Conservation (phyloP, 2,329 filamentous ascomycete species). For the Hypoxylon sp. region DNA sequence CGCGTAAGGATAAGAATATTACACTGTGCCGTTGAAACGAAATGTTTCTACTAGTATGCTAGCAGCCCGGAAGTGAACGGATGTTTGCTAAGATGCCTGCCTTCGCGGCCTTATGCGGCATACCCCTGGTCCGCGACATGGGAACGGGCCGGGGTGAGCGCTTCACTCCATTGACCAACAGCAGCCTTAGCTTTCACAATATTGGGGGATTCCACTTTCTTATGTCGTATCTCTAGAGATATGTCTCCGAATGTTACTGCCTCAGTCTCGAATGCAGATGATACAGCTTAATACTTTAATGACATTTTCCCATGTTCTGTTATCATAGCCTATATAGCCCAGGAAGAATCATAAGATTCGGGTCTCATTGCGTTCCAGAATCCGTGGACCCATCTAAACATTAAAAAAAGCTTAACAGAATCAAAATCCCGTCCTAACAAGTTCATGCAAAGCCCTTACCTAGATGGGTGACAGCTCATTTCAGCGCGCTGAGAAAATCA, state of each 20-base stretch:
- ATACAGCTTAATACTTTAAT: not conserved
- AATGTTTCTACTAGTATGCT: not conserved
- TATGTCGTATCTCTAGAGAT: not conserved
- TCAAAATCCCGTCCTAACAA: not conserved
- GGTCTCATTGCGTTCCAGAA: not conserved
- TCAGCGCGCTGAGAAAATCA: not conserved
- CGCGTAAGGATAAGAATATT: not conserved
- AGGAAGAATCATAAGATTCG: not conserved
- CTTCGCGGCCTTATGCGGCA: not conserved
- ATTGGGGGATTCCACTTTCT: not conserved
- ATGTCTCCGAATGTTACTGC: not conserved
- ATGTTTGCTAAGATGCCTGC: conserved; percentile 2
- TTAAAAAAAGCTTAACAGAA: not conserved
- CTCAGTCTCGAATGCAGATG: not conserved
- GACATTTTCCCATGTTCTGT: not conserved
- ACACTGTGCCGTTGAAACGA: not conserved
- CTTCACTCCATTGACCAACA: not conserved
- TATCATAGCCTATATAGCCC: not conserved
- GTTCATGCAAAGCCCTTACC: conserved; percentile 1
- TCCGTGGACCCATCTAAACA: not conserved
- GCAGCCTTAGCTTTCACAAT: not conserved
- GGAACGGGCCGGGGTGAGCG: not conserved
- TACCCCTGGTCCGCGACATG: not conserved
- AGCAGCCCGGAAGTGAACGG: conserved; percentile 5
- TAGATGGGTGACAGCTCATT: not conserved